Base-by-base conservation (phyloP, 345 rosid species). In the Corymbia maculata region DNA sequence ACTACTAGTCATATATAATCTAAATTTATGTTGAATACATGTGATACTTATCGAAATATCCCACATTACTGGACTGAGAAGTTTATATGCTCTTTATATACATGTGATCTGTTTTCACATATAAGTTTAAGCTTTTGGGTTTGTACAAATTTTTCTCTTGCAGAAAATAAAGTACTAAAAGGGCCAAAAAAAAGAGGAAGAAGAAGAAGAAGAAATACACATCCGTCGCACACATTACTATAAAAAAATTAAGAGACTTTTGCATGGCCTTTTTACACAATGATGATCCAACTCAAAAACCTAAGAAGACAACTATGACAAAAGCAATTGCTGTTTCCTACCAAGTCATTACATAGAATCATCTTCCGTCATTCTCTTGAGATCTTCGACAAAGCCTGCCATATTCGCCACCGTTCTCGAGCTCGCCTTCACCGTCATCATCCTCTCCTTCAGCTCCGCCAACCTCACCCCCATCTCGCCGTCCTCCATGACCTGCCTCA, bases 401-500 rank as follows among this genome's bases (percentile, higher is more conserved):
- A 94, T 87, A 89, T 89, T 92, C 6, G 88, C 85, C 68, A 44
- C 19, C 16, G 85, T 91, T 86, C 82, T 89, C 14, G 85, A 86
- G 50, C 53, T 49, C 49, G 92, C 92, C 86, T 89, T 93, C 6
- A 90, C 89, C 36, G 93, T 94, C 94, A 90, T 88, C 26, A 90
- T 91, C 89, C 86, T 93, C 19, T 88, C 91, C 66, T 68, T 66
- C 30, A 96, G 85, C 86, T 87, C 91, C 90, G 17, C 88, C 51
- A 94, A 87, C 64, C 95, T 93, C 19, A 86, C 86, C 50, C 88
- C 85, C 90, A 95, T 95, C 50, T 90, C 90, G 17, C 80, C 49
- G 89, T 95, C 95, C 36, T 92, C 93, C 92, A 88, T 93, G 84
- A 94, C 93, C 85, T 44, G 89, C 75, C 53, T 91, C 87, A 94